Base-by-base conservation (phyloP, 1,139 yeast species). In the Diutina catenulata region DNA sequence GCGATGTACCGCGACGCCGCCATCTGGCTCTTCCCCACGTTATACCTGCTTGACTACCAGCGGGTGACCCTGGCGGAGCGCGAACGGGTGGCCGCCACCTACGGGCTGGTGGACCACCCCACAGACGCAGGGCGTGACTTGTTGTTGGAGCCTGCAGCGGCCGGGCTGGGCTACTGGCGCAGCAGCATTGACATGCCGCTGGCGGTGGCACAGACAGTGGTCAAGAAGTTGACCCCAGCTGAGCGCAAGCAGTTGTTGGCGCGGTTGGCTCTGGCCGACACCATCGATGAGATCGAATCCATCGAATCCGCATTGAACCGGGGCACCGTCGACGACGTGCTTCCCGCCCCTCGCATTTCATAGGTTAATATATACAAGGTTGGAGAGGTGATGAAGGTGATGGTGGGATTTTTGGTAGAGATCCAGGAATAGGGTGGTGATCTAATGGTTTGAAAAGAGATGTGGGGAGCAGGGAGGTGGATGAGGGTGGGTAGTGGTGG, bases 241-340 rank as follows among this genome's bases (percentile, higher is more conserved):
- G 86, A 80, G 39, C 70, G 67, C 43, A 56, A 56, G 13, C 58
- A 59, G 39, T 56, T 87, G 37, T 64, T 77, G 45, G 54, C 61
- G 37, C 69, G 74, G 42, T 60, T 87, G 40, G 68, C 68, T 39
- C 60, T 57, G 26, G 94, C 95, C 1, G 66, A 74, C 4, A 76
- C 79, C 39, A 54, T 87, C 43, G 81, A 70, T 11, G 95, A 87
- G 46, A 80, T 87, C 11, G 84, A 80, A 4, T 22, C 33, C 9
- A 28, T 28, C 11, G 33, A 28, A 19, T 7, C 33, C 15, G 23
- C 22, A 5, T 18, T 28, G 8, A 15, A 28, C 19, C n/a, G n/a
- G n/a, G n/a, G n/a, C n/a, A n/a, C n/a, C n/a, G n/a, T n/a, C n/a
- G n/a, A n/a, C n/a, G n/a, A n/a, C n/a, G n/a, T n/a, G n/a, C n/a